Conservation (phyloP, 1,284 basidiomycete genomes). For the Ustilago hordei region DNA sequence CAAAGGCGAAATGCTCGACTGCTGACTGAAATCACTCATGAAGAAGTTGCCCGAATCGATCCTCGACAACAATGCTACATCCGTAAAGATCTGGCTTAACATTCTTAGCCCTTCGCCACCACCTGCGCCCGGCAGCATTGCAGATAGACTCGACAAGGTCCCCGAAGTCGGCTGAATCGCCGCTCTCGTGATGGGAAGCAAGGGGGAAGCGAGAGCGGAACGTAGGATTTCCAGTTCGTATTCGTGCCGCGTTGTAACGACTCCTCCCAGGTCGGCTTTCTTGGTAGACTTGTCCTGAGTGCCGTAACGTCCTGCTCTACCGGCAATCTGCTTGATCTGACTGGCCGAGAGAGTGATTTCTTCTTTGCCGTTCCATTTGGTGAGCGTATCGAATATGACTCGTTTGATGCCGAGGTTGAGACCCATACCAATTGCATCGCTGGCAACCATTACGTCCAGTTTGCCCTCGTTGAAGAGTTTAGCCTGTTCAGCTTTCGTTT, state of each 20-base stretch:
- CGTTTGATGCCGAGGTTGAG: constrained; percentile 95
- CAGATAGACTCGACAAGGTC: constrained; percentile 68
- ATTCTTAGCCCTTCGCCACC: constrained; percentile 52
- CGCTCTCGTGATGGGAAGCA: constrained; percentile 72
- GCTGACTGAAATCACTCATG: constrained; percentile 67
- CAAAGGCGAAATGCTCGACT: constrained; percentile 68
- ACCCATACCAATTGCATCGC: constrained; percentile 95
- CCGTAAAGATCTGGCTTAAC: constrained; percentile 71
- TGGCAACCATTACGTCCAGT: constrained; percentile 87
- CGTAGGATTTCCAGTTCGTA: constrained; percentile 78
- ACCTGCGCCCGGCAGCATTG: constrained; percentile 70
- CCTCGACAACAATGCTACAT: constrained; percentile 73
- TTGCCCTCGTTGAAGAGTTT: constrained; percentile 86
- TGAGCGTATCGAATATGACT: constrained; percentile 82
- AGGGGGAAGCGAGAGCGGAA: constrained; percentile 71
- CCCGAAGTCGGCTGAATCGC: constrained; percentile 70
- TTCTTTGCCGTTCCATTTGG: constrained; percentile 79
- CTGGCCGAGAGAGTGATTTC: constrained; percentile 77
- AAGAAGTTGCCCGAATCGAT: constrained; percentile 73
- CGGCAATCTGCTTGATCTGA: constrained; percentile 95
- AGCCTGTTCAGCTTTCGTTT: constrained; percentile 88
- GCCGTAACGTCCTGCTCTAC: constrained; percentile 92
- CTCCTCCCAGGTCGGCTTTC: constrained; percentile 52
- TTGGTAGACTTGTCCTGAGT: constrained; percentile 72
- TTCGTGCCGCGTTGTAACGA: constrained; percentile 77